Evolutionary conservation across 2,329 filamentous ascomycete species (phyloP), one percentile per base, ranked within the genome.

Genomic region (Ascochyta fabae): DNA sequence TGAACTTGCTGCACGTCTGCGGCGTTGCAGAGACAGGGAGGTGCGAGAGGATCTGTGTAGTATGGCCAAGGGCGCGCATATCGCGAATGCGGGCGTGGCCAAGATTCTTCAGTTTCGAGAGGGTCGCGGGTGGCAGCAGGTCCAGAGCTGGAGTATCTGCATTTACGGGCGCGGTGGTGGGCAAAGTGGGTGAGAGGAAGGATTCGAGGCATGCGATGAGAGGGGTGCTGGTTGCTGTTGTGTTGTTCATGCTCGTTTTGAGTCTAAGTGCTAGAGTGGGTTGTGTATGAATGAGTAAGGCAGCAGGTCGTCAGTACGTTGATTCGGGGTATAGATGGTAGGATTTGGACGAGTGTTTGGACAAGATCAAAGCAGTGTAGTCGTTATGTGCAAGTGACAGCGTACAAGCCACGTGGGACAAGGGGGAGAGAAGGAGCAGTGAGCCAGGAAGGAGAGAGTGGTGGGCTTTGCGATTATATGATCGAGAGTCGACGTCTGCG

Each of bases 171-270:
- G 53, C 46, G 2, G 58, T 55, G 34, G 59, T 47, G 23, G 52
- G 38, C 1, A 61, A 13, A 15, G 59, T 53, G 13, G 60, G 66
- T 10, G 55, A 58, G 29, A 71, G 58, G 53, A 67, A 67, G 36
- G 61, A 70, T 53, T 71, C 68, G 33, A 69, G 53, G 16, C 61
- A 63, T n/a, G 68, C 68, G 57, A 71, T 61, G 5, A 68, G 58
- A 27, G 61, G 56, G 22, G 56, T n/a, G 15, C 35, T 12, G 26
- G 38, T 27, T 16, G 55, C 41, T 26, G 41, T 47, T 24, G 56
- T 48, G 19, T 22, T 59, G 44, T n/a, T 42, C 53, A 59, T 60
- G 44, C 19, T 42, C 53, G 58, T 60, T 26, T 15, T 42, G 47
- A 41, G 43, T 33, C 42, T 23, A 15, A 22, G 34, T 36, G 22